phyloP scores from a whole-genome alignment of 1,139 yeast species.

The Meyerozyma smithsonii region DNA sequence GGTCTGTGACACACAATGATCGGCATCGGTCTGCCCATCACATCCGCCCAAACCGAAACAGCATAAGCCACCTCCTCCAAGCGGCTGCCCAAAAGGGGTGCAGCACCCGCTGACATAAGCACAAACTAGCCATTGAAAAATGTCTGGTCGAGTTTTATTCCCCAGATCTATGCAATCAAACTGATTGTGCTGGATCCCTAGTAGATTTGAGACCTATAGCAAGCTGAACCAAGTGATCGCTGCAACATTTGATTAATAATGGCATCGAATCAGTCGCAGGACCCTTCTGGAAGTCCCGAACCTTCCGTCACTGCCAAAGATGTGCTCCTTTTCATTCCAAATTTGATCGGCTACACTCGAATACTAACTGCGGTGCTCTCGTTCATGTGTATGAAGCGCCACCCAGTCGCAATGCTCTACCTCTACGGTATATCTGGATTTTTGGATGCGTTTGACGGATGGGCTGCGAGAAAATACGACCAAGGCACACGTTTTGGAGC shows the following conservation, averaged over 20 bases:
- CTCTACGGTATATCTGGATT: slow-evolving; percentile 86
- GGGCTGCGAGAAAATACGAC: slow-evolving; percentile 83
- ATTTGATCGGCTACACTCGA: slow-evolving; percentile 83
- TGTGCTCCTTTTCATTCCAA: slow-evolving; percentile 79
- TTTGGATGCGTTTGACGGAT: slow-evolving; percentile 94
- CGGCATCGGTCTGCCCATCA: too few relatives aligned
- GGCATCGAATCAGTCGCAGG: background rate
- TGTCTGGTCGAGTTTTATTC: background rate
- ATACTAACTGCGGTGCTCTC: slow-evolving; percentile 79
- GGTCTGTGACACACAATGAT: too few relatives aligned
- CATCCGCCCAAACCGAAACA: too few relatives aligned
- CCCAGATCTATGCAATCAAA: slow-evolving; percentile 1
- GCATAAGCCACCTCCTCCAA: too few relatives aligned
- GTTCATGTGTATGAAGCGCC: slow-evolving; percentile 73
- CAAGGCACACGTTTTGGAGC: slow-evolving; percentile 96
- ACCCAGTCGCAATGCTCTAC: slow-evolving; percentile 71
- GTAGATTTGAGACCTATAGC: background rate
- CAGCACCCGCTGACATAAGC: background rate
- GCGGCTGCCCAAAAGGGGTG: background rate
- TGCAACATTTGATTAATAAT: background rate
- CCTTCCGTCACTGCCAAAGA: slow-evolving; percentile 35
- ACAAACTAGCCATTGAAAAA: background rate
- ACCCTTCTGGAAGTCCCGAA: background rate
- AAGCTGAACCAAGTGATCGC: background rate
- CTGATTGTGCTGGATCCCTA: background rate